These are phyloP conservation scores for Calonectria leucothoes DNA, from an alignment of 2,329 filamentous ascomycete species.

Conservation along the genomic window DNA sequence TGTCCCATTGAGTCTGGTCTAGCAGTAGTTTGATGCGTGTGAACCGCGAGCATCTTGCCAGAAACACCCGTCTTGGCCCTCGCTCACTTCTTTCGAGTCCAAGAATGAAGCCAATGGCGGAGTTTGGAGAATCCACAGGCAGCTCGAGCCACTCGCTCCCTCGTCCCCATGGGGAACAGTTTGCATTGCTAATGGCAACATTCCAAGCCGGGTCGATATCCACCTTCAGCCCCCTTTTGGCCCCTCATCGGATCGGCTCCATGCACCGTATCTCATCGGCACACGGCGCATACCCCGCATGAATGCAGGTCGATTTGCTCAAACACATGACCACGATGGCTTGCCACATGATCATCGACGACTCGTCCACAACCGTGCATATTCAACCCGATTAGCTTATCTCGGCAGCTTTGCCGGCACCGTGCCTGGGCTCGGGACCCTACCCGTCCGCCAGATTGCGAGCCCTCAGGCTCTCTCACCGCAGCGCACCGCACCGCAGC, in stretches of 20 bases:
- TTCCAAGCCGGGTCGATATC: not conserved
- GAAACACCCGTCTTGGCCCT: not conserved
- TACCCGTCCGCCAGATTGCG: not conserved
- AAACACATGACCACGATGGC: not conserved
- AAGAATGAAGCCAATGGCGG: not conserved
- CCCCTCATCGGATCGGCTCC: not conserved
- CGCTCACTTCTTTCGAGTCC: not conserved
- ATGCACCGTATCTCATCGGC: slow-evolving; percentile 1
- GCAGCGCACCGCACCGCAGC: no score
- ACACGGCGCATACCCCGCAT: slow-evolving; percentile 3
- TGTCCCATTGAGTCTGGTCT: not conserved
- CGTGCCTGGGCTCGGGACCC: not conserved
- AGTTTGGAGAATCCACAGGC: not conserved
- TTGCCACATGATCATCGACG: not conserved
- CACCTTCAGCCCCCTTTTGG: not conserved
- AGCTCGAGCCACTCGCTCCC: not conserved
- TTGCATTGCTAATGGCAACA: not conserved
- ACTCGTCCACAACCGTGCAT: not conserved
- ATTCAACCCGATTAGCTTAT: not conserved
- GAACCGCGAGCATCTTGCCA: no score
- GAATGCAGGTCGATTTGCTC: not conserved
- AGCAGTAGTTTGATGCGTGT: no score
- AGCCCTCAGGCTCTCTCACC: not conserved
- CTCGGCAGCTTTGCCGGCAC: not conserved
- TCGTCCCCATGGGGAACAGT: not conserved